phyloP scores from a whole-genome alignment of 2,329 filamentous ascomycete genomes.

The Stenocarpella maydis region DNA sequence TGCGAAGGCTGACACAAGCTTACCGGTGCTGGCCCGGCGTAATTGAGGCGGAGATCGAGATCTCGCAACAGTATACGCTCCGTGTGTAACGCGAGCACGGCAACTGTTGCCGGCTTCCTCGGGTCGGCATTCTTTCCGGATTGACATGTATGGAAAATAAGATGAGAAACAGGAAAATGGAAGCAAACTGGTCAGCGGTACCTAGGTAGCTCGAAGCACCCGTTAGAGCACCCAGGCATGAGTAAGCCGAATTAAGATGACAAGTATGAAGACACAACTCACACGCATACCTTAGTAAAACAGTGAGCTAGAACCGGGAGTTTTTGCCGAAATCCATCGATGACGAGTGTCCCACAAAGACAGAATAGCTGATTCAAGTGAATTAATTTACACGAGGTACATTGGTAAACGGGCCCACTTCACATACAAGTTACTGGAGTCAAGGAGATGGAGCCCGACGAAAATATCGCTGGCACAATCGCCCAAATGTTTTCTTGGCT shows the following conservation, averaged over 20 bases:
- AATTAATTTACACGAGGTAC: no score
- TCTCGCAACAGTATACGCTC: background rate
- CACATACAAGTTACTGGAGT: no score
- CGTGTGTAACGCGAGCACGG: background rate
- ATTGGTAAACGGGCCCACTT: no score
- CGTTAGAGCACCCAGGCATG: background rate
- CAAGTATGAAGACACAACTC: background rate
- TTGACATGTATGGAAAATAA: background rate
- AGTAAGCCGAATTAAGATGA: background rate
- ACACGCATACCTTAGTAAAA: background rate
- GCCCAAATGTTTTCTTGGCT: no score
- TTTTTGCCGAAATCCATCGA: background rate
- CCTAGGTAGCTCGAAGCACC: background rate
- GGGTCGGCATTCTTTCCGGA: background rate
- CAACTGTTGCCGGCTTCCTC: background rate
- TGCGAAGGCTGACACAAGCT: background rate
- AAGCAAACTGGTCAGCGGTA: background rate
- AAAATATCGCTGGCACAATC: no score
- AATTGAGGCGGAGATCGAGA: background rate
- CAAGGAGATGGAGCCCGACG: no score
- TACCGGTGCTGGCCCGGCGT: background rate
- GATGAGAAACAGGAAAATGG: background rate
- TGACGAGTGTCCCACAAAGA: background rate
- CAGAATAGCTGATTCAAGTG: no score
- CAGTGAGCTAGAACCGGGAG: no score